A percentile compares a stretch with the other conserved stretches of the same genome.
Conservation (phyloP, 2,329 filamentous ascomycete genomes). For the Cyphellophora europaea region DNA sequence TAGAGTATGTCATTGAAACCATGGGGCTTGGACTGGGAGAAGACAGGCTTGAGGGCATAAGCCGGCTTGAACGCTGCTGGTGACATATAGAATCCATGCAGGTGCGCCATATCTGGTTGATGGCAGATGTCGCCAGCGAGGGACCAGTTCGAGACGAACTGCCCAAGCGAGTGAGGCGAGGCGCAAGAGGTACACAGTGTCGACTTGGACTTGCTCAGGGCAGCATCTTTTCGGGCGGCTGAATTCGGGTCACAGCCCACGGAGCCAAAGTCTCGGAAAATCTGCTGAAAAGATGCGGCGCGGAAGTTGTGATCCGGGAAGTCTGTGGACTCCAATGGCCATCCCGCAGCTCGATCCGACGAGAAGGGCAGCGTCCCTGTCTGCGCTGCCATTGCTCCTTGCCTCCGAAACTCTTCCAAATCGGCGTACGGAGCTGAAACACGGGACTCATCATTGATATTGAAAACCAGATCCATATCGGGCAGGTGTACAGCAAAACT, state of each 20-base stretch:
- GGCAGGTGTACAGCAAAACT: conserved; percentile 46
- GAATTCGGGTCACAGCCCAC: conserved; percentile 55
- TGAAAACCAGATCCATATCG: conserved; percentile 56
- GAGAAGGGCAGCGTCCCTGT: conserved; percentile 25
- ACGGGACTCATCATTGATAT: conserved; percentile 52
- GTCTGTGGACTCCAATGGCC: conserved; percentile 29
- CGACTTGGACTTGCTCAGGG: conserved; percentile 40
- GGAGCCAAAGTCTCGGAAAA: conserved; percentile 34
- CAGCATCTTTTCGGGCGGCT: conserved; percentile 41
- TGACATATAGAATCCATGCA: conserved; percentile 65
- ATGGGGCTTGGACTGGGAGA: conserved; percentile 63
- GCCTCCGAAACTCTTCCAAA: conserved; percentile 26
- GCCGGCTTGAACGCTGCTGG: conserved; percentile 54
- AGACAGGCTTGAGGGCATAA: conserved; percentile 60
- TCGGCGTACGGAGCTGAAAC: conserved; percentile 44
- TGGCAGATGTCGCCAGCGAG: conserved; percentile 60
- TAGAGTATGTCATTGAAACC: conserved; percentile 71
- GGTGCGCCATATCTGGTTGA: conserved; percentile 63
- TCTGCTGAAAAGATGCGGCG: conserved; percentile 29
- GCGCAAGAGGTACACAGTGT: conserved; percentile 57
- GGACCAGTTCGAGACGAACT: conserved; percentile 59
- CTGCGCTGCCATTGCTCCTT: conserved; percentile 15
- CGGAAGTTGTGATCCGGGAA: conserved; percentile 27
- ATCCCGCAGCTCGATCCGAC: conserved; percentile 25
- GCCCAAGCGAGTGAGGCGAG: conserved; percentile 54